These are phyloP conservation scores for Rhizopogon vesiculosus DNA, from an alignment of 768 basidiomycete species.

Conservation along the genomic window DNA sequence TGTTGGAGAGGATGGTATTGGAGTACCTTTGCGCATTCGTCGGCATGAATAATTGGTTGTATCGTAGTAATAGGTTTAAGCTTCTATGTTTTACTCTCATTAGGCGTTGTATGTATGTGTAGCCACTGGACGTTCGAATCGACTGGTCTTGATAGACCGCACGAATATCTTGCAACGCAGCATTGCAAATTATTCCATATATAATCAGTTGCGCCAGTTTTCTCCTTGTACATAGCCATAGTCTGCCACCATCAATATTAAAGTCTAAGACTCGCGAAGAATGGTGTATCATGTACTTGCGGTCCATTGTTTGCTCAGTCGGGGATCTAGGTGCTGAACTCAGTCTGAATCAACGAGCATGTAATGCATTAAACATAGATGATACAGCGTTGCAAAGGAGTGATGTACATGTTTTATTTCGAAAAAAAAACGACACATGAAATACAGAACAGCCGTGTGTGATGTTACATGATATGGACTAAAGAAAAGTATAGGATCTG, in stretches of 20 bases:
- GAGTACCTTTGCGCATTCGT: constrained; percentile 27
- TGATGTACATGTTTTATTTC: background rate
- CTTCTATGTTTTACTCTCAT: too few species aligned
- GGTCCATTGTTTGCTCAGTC: background rate
- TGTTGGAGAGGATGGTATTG: constrained; percentile 18
- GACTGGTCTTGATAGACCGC: too few species aligned
- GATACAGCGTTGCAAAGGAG: background rate
- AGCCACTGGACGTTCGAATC: too few species aligned
- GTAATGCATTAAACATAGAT: background rate
- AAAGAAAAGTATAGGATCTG: background rate
- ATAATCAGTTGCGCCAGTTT: too few species aligned
- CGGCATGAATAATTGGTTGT: constrained; percentile 8
- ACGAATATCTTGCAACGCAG: too few species aligned
- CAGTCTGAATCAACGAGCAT: background rate
- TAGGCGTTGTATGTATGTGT: too few species aligned
- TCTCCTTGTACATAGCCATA: background rate
- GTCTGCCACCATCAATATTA: too few species aligned
- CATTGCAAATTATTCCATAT: too few species aligned
- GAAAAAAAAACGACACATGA: too few species aligned
- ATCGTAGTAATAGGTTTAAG: too few species aligned
- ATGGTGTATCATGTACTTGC: background rate
- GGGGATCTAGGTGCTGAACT: background rate
- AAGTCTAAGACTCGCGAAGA: background rate
- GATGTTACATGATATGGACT: background rate
- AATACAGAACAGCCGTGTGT: background rate